Percentiles rank a stretch among this genome's conserved stretches.
phyloP scores from a whole-genome alignment of 129 eudicot species.

The Calendula officinalis region DNA sequence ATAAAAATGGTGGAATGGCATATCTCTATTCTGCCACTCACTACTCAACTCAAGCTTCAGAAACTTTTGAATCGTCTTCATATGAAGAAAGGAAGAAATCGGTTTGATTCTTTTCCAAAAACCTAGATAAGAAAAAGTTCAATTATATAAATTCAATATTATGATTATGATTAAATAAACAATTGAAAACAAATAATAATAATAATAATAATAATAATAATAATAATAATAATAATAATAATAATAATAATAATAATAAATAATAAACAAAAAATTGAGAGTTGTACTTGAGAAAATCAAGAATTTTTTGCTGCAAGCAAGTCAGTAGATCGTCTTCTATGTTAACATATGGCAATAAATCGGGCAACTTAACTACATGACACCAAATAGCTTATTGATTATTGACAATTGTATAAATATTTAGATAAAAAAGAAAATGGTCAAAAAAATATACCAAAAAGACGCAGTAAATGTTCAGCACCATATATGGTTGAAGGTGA shows the following conservation, averaged over 20 bases:
- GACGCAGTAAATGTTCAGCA: constrained; percentile 94
- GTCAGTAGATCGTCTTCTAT: constrained; percentile 72
- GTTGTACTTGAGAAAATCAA: constrained; percentile 73
- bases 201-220: neutral
- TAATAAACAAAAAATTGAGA: constrained; percentile 3
- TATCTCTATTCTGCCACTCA: constrained; percentile 31
- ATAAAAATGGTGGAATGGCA: neutral
- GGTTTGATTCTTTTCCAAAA: constrained; percentile 71
- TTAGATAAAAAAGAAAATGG: constrained; percentile 1
- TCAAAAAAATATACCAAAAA: constrained; percentile 55
- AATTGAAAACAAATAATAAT: neutral
- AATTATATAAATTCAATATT: neutral
- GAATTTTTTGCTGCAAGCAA: constrained; percentile 62
- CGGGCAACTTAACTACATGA: constrained; percentile 89
- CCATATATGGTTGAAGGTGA: constrained; percentile 89
- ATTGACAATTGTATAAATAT: neutral
- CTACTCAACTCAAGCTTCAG: constrained; percentile 42
- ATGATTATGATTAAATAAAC: neutral
- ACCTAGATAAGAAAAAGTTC: constrained; percentile 43
- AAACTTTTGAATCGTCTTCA: constrained; percentile 41
- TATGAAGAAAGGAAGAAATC: constrained; percentile 60
- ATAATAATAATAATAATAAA: neutral
- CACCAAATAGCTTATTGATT: neutral
- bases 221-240: neutral
- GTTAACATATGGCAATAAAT: constrained; percentile 54